These are phyloP conservation scores for Wickerhamiella infanticola DNA, from an alignment of 1,139 yeast species.

Conservation along the genomic window DNA sequence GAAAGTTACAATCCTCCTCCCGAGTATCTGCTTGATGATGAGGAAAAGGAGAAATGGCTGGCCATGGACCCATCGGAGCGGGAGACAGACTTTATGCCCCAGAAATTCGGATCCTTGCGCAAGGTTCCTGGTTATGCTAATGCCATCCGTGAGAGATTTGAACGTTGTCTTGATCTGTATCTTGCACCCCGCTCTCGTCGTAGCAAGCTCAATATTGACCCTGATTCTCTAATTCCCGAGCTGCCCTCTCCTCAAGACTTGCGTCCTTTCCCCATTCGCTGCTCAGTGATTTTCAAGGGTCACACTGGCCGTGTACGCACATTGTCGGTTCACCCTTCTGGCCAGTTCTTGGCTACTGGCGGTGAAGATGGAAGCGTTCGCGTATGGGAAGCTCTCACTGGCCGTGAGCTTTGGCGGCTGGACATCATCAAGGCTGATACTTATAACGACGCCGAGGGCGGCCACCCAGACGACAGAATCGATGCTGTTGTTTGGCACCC, in stretches of 20 bases:
- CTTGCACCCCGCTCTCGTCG: slow-evolving; percentile 93
- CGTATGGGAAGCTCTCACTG: slow-evolving; percentile 90
- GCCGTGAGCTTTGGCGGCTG: slow-evolving; percentile 72
- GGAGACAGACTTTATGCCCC: slow-evolving; percentile 65
- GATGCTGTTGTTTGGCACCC: slow-evolving; percentile 91
- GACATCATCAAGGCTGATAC: slow-evolving; percentile 29
- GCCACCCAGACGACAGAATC: slow-evolving; percentile 43
- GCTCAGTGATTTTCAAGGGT: slow-evolving; percentile 72
- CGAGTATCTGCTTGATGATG: slow-evolving; percentile 70
- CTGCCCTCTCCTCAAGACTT: slow-evolving; percentile 93
- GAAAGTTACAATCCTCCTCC: slow-evolving; percentile 97
- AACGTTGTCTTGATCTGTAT: slow-evolving; percentile 83
- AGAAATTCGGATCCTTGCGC: slow-evolving; percentile 66
- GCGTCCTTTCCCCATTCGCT: slow-evolving; percentile 93
- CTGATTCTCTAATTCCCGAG: slow-evolving; percentile 90
- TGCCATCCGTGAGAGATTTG: slow-evolving; percentile 76
- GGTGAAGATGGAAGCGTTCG: slow-evolving; percentile 95
- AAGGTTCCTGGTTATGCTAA: slow-evolving; percentile 90
- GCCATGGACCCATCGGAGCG: slow-evolving; percentile 62
- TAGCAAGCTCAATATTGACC: slow-evolving; percentile 83
- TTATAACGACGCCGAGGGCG: slow-evolving; percentile 28
- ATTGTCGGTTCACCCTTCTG: slow-evolving; percentile 72
- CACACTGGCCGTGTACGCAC: slow-evolving; percentile 75
- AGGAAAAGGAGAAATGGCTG: slow-evolving; percentile 63
- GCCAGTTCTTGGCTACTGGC: slow-evolving; percentile 93